Evolutionary conservation across 805 yeast species (phyloP), one percentile per base, ranked within the genome.

Genomic region (Isabelozyma pseudorhagii): DNA sequence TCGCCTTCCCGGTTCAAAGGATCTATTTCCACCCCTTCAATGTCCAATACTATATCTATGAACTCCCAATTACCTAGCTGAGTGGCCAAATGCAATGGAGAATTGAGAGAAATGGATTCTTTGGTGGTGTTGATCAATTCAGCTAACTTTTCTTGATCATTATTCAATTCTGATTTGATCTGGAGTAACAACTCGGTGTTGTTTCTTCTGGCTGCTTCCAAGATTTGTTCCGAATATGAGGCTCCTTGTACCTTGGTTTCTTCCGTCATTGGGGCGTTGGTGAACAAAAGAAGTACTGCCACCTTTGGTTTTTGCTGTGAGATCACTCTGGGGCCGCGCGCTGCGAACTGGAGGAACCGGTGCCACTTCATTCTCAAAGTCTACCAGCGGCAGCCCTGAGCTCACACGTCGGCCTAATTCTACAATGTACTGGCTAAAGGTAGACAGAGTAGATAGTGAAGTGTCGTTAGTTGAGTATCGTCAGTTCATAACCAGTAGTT

Each of bases 21-120:
- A 65, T 94, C 97, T 29, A 92, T 84, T 56, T 92, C 97, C 15
- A 92, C 91, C 2, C 94, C 97, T 52, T 89, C 96, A 48, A 86
- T 84, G 65, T 93, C 97, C 51, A 93, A 74, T 15, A 93, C 71
- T 46, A 78, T 69, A 63, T 93, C 97, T 61, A 94, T 74, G 36
- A 87, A 87, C 59, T 91, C 97, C 79, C 85, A 89, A 48, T 89
- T 82, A 3, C 98, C 99, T 56, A 83, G 78, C 51, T 78, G 78
- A 39, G 94, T 87, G 36, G 96, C 87, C 34, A 94, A 67, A 69
- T 93, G 98, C 40, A 93, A 73, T 1, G 96, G 81, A 1, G 91
- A 72, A 71, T 89, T 88, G 8, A 91, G 92, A 36, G 90, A 77
- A 46, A 96, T 84, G 58, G 90, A 89, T 49, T 74, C 79, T 14